Evolutionary conservation across 495 filamentous ascomycete genomes (phyloP).

Genomic region (Xylaria palmicola): DNA sequence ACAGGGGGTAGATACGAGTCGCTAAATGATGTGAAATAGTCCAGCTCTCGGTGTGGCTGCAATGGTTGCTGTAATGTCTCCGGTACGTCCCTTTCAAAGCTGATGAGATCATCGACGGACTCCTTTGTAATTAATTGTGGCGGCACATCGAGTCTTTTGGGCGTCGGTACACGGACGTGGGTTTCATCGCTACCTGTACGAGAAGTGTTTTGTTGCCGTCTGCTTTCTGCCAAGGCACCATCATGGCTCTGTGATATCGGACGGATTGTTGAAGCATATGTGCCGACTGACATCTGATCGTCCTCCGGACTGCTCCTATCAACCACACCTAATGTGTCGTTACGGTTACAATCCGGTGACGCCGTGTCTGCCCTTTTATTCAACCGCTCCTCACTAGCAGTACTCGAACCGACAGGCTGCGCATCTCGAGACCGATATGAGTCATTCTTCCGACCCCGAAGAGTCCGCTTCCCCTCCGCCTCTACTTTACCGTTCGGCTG

Average conservation of each 20-base stretch:
- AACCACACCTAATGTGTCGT: neutral
- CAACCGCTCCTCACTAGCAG: neutral
- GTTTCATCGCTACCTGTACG: neutral
- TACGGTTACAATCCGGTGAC: neutral
- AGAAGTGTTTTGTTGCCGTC: slow-evolving; percentile 17
- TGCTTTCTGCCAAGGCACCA: slow-evolving; percentile 7
- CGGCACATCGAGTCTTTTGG: neutral
- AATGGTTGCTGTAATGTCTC: slow-evolving; percentile 12
- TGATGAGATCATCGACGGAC: slow-evolving; percentile 9
- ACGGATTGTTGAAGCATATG: slow-evolving; percentile 27
- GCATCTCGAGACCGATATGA: neutral
- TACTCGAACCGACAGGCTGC: neutral
- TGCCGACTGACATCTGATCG: slow-evolving; percentile 24
- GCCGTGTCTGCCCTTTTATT: neutral
- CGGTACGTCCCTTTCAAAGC: slow-evolving; percentile 10
- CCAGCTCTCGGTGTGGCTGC: slow-evolving; percentile 20
- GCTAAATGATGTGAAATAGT: slow-evolving; percentile 29
- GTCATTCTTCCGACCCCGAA: neutral
- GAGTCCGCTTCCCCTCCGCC: neutral
- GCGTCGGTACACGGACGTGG: neutral
- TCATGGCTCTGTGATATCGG: slow-evolving; percentile 22
- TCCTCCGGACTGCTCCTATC: slow-evolving; percentile 20
- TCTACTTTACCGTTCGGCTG: neutral
- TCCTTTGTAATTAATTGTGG: neutral
- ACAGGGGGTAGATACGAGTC: slow-evolving; percentile 28